Percentiles rank a stretch among this genome's conserved stretches.
phyloP scores from a whole-genome alignment of 441 rosid genomes.

The Euphorbia corollata region DNA sequence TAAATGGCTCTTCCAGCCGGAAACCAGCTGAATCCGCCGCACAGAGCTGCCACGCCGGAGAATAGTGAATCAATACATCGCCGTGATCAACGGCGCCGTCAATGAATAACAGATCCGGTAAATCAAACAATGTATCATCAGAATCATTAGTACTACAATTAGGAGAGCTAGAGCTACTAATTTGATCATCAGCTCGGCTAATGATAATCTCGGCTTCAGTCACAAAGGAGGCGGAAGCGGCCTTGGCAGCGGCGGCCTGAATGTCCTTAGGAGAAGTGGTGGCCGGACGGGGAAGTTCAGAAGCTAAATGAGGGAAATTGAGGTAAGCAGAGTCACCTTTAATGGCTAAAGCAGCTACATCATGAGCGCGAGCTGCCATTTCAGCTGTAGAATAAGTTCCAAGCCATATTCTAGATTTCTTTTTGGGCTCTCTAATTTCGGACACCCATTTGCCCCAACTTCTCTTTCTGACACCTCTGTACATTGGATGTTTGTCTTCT shows the following conservation, averaged over 20 bases:
- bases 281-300: conserved; percentile 49
- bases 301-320: conserved; percentile 50
- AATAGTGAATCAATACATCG: conserved; percentile 30
- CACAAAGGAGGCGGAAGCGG: conserved; percentile 35
- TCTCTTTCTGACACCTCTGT: conserved; percentile 60
- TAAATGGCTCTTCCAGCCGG: conserved; percentile 49
- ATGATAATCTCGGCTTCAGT: conserved; percentile 25
- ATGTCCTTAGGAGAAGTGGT: conserved; percentile 54
- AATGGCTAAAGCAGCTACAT: conserved; percentile 67
- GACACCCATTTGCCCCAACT: conserved; percentile 89
- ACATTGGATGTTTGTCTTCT: conserved; percentile 36
- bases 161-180: conserved; percentile 25
- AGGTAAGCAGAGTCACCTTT: conserved; percentile 60
- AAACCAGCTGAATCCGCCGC: conserved; percentile 37
- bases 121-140: conserved; percentile 58
- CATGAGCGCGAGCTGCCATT: conserved; percentile 84
- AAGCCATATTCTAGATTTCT: conserved; percentile 78
- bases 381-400: conserved; percentile 65
- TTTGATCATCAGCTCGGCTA: conserved; percentile 19
- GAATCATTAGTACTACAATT: conserved; percentile 17
- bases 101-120: conserved; percentile 66
- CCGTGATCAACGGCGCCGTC: conserved; percentile 29
- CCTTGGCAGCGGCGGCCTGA: conserved; percentile 56
- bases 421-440: conserved; percentile 65
- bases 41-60: conserved; percentile 50